Evolutionary conservation across 2,329 filamentous ascomycete genomes (phyloP).

Genomic region (Neonectria faginata): DNA sequence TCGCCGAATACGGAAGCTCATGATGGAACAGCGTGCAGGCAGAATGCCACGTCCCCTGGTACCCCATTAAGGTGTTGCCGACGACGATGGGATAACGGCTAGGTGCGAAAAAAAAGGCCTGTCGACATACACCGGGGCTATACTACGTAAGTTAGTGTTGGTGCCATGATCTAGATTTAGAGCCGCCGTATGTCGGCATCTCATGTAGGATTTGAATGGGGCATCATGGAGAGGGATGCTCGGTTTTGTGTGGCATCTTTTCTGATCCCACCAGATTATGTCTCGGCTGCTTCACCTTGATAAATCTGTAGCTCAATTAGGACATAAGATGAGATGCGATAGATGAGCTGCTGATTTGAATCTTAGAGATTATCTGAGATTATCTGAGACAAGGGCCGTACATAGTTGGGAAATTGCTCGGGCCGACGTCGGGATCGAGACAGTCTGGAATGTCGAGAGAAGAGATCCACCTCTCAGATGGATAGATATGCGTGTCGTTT

Average conservation of each 20-base stretch:
- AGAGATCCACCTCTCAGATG: not conserved
- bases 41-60: constrained; percentile 71
- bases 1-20: constrained; percentile 11
- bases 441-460: not conserved
- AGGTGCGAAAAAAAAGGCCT: constrained; percentile 72
- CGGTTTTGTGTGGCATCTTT: not conserved
- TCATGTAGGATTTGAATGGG: not conserved
- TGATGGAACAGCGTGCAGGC: constrained; percentile 2
- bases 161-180: no score
- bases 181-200: not conserved
- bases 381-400: not conserved
- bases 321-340: constrained; percentile 8
- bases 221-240: no score
- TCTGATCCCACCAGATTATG: not conserved
- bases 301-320: not conserved
- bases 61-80: constrained; percentile 60
- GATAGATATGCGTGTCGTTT: not conserved
- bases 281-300: not conserved
- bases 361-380: constrained; percentile 8
- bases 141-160: not conserved
- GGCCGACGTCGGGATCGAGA: not conserved
- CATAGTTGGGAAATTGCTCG: not conserved
- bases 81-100: constrained; percentile 57
- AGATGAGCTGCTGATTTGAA: not conserved
- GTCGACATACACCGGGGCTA: constrained; percentile 58